phyloP scores from a whole-genome alignment of 495 filamentous ascomycete genomes.

The Hyaloscypha bicolor region DNA sequence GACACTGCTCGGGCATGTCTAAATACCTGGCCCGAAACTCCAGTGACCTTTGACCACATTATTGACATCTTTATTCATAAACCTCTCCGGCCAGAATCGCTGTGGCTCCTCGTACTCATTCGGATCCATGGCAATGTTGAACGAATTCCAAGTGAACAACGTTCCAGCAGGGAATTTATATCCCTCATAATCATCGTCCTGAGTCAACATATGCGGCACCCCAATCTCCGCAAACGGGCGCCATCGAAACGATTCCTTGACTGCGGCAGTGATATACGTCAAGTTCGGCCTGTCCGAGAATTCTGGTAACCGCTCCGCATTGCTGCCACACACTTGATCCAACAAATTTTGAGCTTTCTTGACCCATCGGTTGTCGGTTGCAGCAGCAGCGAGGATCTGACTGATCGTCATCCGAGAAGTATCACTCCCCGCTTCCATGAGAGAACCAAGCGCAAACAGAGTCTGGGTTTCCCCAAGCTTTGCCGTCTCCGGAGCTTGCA shows the following conservation, averaged over 20 bases:
- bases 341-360: constrained; percentile 38
- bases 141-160: constrained; percentile 39
- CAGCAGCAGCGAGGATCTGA: constrained; percentile 40
- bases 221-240: constrained; percentile 19
- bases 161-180: constrained; percentile 51
- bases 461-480: constrained; percentile 41
- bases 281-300: constrained; percentile 27
- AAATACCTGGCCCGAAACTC: constrained; percentile 40
- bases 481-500: neutral
- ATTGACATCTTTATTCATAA: constrained; percentile 43
- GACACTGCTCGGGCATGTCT: neutral
- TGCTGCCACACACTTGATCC: constrained; percentile 41
- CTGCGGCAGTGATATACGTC: constrained; percentile 19
- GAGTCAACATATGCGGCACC: constrained; percentile 31
- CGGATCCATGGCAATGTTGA: constrained; percentile 36
- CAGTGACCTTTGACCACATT: constrained; percentile 41
- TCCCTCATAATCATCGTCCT: constrained; percentile 53
- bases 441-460: constrained; percentile 39
- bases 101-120: constrained; percentile 33
- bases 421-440: constrained; percentile 50
- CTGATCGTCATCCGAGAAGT: constrained; percentile 45
- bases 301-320: constrained; percentile 40
- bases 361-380: constrained; percentile 37
- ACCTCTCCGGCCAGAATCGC: constrained; percentile 50
- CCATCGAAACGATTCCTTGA: constrained; percentile 25